phyloP scores from a whole-genome alignment of 306 rosid species.

The Urtica urens region DNA sequence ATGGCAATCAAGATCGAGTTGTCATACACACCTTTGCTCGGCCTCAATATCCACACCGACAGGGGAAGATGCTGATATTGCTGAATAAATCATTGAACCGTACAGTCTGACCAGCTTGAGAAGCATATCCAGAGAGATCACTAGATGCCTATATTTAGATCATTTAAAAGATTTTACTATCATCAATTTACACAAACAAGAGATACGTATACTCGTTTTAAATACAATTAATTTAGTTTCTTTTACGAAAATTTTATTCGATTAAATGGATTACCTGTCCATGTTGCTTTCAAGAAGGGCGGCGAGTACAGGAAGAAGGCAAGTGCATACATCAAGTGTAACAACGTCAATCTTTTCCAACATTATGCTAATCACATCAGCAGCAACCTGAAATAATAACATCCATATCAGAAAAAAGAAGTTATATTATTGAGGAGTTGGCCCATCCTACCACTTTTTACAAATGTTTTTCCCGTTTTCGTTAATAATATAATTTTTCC shows the following conservation, averaged over 20 bases:
- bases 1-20: slow-evolving; percentile 4
- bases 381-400: slow-evolving; percentile 64
- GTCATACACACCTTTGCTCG: slow-evolving; percentile 54
- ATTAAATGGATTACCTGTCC: slow-evolving; percentile 46
- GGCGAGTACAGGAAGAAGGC: slow-evolving; percentile 61
- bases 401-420: slow-evolving; percentile 4
- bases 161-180: too few relatives aligned
- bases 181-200: too few relatives aligned
- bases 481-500: too few relatives aligned
- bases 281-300: slow-evolving; percentile 72
- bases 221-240: neutral
- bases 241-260: neutral
- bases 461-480: too few relatives aligned
- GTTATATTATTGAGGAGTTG: too few relatives aligned
- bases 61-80: slow-evolving; percentile 56
- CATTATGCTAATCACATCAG: slow-evolving; percentile 81
- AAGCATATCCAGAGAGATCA: slow-evolving; percentile 73
- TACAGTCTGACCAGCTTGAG: slow-evolving; percentile 76
- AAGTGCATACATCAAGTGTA: slow-evolving; percentile 76
- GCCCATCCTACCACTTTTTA: too few relatives aligned
- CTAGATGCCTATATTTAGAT: slow-evolving; percentile 48
- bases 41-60: slow-evolving; percentile 98
- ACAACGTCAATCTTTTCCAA: slow-evolving; percentile 57
- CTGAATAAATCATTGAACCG: slow-evolving; percentile 81
- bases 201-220: too few relatives aligned